Conservation (phyloP, 306 rosid genomes). For the Cucurbita maxima region DNA sequence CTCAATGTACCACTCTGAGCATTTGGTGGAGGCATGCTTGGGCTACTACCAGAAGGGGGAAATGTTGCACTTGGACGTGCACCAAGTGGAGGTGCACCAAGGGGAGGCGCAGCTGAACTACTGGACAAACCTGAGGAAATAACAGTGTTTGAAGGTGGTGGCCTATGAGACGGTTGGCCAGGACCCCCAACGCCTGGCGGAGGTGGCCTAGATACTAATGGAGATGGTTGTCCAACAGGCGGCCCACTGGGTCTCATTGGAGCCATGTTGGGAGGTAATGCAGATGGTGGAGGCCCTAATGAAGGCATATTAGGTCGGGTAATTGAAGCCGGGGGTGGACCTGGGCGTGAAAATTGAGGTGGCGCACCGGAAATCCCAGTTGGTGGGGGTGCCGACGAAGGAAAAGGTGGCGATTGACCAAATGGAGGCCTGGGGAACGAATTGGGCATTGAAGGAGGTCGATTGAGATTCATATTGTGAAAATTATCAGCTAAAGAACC, state of each 20-base stretch:
- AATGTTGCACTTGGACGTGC: slow-evolving; percentile 35
- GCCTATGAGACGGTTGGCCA: slow-evolving; percentile 27
- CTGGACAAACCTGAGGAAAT: slow-evolving; percentile 20
- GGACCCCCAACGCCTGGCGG: slow-evolving; percentile 26
- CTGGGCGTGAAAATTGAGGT: slow-evolving; percentile 51
- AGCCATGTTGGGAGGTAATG: slow-evolving; percentile 23
- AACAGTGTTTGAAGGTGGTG: slow-evolving; percentile 27
- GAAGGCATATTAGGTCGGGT: slow-evolving; percentile 37
- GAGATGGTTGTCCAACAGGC: slow-evolving; percentile 29
- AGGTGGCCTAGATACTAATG: slow-evolving; percentile 37
- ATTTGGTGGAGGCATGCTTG: slow-evolving; percentile 16
- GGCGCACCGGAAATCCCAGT: slow-evolving; percentile 34
- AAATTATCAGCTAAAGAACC: slow-evolving; percentile 44
- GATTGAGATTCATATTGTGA: slow-evolving; percentile 66
- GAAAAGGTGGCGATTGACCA: slow-evolving; percentile 43
- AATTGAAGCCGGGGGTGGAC: slow-evolving; percentile 43
- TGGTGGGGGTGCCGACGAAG: slow-evolving; percentile 30
- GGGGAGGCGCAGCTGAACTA: slow-evolving; percentile 22
- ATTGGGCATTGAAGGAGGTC: slow-evolving; percentile 52
- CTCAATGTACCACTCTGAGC: slow-evolving; percentile 39
- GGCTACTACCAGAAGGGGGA: slow-evolving; percentile 27
- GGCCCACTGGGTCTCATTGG: slow-evolving; percentile 28
- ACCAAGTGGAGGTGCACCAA: slow-evolving; percentile 28
- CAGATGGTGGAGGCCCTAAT: slow-evolving; percentile 32
- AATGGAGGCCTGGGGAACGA: slow-evolving; percentile 61